Percentiles rank a stretch among this genome's conserved stretches.
Conservation (phyloP, 2,329 filamentous ascomycete species). For the Aureobasidium sp. region DNA sequence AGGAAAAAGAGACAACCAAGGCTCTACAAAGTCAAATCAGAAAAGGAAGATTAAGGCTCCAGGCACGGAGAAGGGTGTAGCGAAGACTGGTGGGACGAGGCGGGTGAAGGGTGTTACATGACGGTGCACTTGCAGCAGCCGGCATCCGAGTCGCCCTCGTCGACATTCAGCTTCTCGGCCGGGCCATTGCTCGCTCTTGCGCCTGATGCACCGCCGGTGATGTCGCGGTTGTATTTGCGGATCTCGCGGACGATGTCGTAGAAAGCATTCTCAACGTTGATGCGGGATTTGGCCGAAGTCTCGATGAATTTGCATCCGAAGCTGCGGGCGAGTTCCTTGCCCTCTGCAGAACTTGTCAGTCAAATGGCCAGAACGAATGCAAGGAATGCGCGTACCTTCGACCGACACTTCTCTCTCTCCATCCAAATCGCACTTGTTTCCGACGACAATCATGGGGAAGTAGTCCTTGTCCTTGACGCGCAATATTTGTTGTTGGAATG, state of each 20-base stretch:
- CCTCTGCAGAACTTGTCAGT: slow-evolving; percentile 55
- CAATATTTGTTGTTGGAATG: slow-evolving; percentile 97
- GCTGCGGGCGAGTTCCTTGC: slow-evolving; percentile 72
- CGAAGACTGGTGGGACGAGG: not conserved
- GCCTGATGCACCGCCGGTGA: slow-evolving; percentile 63
- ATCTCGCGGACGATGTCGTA: slow-evolving; percentile 98
- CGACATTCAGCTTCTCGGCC: slow-evolving; percentile 73
- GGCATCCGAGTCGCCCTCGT: slow-evolving; percentile 53
- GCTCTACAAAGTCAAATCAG: slow-evolving; percentile 16
- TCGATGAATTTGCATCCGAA: slow-evolving; percentile 99
- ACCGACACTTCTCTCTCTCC: slow-evolving; percentile 82
- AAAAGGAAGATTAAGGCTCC: slow-evolving; percentile 17
- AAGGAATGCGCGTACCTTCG: slow-evolving; percentile 61
- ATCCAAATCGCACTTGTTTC: slow-evolving; percentile 99
- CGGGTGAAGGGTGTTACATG: slow-evolving; percentile 54
- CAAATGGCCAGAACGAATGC: slow-evolving; percentile 10
- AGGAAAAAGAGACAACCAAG: slow-evolving; percentile 10
- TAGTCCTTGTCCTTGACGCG: slow-evolving; percentile 95
- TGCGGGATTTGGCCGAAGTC: slow-evolving; percentile 94
- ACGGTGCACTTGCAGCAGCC: slow-evolving; percentile 87
- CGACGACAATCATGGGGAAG: slow-evolving; percentile 98
- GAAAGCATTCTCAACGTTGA: slow-evolving; percentile 97
- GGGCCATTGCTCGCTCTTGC: slow-evolving; percentile 46
- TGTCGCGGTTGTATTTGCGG: slow-evolving; percentile 95
- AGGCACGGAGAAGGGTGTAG: slow-evolving; percentile 10